A percentile compares a stretch with the other conserved stretches of the same genome.
phyloP scores from a whole-genome alignment of 192 early-diverging fungal genomes.

The Linnemannia zychae region DNA sequence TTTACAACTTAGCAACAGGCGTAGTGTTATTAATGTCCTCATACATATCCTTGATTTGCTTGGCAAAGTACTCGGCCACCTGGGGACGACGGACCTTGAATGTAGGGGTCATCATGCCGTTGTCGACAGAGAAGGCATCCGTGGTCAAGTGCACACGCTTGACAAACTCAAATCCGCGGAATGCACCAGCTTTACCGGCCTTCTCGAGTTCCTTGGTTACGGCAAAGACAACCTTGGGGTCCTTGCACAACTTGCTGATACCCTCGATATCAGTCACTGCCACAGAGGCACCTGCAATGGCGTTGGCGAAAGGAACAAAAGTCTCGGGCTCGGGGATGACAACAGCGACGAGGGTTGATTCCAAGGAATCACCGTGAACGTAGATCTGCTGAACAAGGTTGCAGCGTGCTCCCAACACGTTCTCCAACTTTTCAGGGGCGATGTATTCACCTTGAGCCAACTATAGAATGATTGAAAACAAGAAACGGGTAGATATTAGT shows the following conservation, averaged over 20 bases:
- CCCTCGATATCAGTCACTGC: conserved; percentile 48
- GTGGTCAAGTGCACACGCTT: conserved; percentile 81
- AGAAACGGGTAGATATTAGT: conserved; percentile 55
- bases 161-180: conserved; percentile 83
- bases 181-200: conserved; percentile 62
- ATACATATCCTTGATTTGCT: conserved; percentile 79
- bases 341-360: conserved; percentile 63
- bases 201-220: conserved; percentile 68
- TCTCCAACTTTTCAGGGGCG: conserved; percentile 94
- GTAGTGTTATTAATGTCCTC: conserved; percentile 56
- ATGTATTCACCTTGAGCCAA: conserved; percentile 88
- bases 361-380: conserved; percentile 67
- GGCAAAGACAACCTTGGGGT: conserved; percentile 62
- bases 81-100: conserved; percentile 92
- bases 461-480: conserved; percentile 17
- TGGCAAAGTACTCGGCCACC: conserved; percentile 73
- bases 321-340: conserved; percentile 68
- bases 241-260: conserved; percentile 63
- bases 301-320: conserved; percentile 62
- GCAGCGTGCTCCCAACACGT: conserved; percentile 59
- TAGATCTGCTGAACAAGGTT: conserved; percentile 64
- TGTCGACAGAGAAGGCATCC: conserved; percentile 82
- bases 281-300: conserved; percentile 40
- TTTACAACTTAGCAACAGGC: conserved; percentile 62
- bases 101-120: conserved; percentile 91